Evolutionary conservation across 2,329 filamentous ascomycete genomes (phyloP).

Genomic region (Colletotrichum lini): DNA sequence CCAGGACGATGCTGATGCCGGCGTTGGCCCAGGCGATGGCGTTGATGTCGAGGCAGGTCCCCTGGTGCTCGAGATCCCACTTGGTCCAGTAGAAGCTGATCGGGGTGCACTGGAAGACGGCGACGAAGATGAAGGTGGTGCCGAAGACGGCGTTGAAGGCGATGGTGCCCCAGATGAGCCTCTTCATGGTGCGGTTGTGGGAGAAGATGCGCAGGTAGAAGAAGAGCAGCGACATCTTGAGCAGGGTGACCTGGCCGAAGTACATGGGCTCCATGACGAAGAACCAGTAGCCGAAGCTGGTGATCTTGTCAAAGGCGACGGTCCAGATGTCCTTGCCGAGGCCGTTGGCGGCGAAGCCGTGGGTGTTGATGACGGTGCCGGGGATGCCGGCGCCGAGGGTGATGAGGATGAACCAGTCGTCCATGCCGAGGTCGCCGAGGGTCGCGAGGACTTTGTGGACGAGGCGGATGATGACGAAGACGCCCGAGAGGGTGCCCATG

Average conservation of each 20-base stretch:
- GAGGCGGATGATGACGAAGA: conserved; percentile 60
- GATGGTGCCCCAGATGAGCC: conserved; percentile 60
- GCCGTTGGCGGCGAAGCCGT: conserved; percentile 56
- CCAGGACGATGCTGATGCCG: conserved; percentile 65
- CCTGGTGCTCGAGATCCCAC: conserved; percentile 64
- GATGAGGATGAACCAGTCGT: conserved; percentile 55
- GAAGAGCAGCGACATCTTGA: conserved; percentile 67
- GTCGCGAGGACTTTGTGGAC: conserved; percentile 52
- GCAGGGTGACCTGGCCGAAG: conserved; percentile 60
- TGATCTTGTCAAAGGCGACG: conserved; percentile 57
- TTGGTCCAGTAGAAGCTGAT: conserved; percentile 66
- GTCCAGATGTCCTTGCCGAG: conserved; percentile 68
- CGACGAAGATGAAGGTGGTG: conserved; percentile 58
- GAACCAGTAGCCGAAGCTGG: conserved; percentile 59
- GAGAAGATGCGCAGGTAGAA: conserved; percentile 72
- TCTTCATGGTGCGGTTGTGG: conserved; percentile 45
- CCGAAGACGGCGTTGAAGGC: conserved; percentile 57
- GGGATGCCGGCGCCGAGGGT: conserved; percentile 49
- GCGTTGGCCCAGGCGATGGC: conserved; percentile 66
- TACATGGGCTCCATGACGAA: conserved; percentile 62
- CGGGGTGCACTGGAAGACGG: conserved; percentile 66
- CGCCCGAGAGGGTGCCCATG: conserved; percentile 53
- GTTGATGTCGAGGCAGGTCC: conserved; percentile 65
- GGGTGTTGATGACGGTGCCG: conserved; percentile 49
- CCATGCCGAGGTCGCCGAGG: conserved; percentile 54